Base-by-base conservation (phyloP, 176 grass and related monocot genomes). In the Oryza meyeriana region DNA sequence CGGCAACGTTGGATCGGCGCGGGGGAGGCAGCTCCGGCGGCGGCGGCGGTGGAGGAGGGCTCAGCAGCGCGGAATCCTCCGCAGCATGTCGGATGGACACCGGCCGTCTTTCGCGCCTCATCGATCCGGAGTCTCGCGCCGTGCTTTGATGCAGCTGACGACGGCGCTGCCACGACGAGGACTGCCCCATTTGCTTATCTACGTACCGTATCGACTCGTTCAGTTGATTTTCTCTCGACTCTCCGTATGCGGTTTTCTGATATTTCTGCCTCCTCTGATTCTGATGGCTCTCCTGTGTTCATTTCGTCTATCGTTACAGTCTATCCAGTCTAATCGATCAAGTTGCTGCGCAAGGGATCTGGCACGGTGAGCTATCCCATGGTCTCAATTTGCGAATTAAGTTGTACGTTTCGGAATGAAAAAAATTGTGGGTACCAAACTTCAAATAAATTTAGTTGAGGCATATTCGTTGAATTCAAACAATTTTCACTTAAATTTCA, bases 131-230 rank as follows among this genome's bases (percentile, higher is more conserved):
- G 84, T 61, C 86, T 98, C 32, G 92, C 95, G 3, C 92, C 88
- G 0, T 94, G 92, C 87, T 94, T 94, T 8, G 92, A 97, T 64
- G 74, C 88, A 2, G 52, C 64, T 14, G 94, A 94, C 9, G 90
- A 94, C 48, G 77, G 64, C 42, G 55, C 14, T 20, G 70, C 12
- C 62, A 55, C 30, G 42, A 76, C 18, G 92, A 88, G 78, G 90
- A 93, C 28, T 94, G 95, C 74, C 95, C 95, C 65, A 93, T 94
- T 48, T 94, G 95, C 84, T 98, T n/a, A n/a, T 91, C 90, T 84
- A 85, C 16, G 95, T 97, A 85, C n/a, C 52, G 71, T 57, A 18
- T 58, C 28, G 4, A 22, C 52, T 41, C 31, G 32, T 20, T 81
- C 29, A 26, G 5, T 40, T 30, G 63, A 48, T 30, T 26, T 41